Base-by-base conservation (phyloP, 1,284 basidiomycete genomes). In the Inonotus obliquus region DNA sequence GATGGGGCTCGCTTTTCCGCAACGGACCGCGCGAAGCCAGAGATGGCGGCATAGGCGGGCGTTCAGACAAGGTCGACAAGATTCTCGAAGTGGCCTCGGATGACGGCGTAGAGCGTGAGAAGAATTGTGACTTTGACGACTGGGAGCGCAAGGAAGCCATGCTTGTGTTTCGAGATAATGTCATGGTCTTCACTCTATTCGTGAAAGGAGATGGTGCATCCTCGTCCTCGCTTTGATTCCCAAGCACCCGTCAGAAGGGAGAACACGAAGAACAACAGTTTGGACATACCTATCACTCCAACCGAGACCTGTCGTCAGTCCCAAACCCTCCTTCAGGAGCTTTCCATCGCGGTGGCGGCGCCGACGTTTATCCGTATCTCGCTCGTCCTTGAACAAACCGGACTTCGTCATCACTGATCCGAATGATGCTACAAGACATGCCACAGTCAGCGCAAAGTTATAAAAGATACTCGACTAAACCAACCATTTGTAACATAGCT, bases 291-390 rank as follows among this genome's bases (percentile, higher is more conserved):
- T 89, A 69, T 92, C 90, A 69, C 87, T 90, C 90, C 89, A 92
- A 0, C 89, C 89, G 17, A 92, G 75, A 0, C 89, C 89, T 2
- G 89, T 92, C 2, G 90, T 92, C 57, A 92, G 71, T 0, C 90
- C 89, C 65, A 92, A 82, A 0, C 89, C 89, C 2, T 87, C 88
- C 47, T 78, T 74, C 53, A 92, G 74, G 11, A 86, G 68, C n/a
- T 74, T 75, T 0, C 88, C 88, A 69, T 92, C 89, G 2, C 88
- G 81, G 71, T 92, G 89, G 21, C 90, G 75, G 3, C 79, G 74
- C 25, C 87, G 76, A 29, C 90, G 76, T 64, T 77, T 76, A 1
- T 77, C 77, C 0, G 89, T 91, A 67, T 91, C 84, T 1, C 88
- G 77, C 25, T 82, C 75, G 61, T 91, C 89, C 66, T 84, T 86